Percentiles rank a stretch among this genome's conserved stretches.
These are phyloP conservation scores for Rosa hybrid DNA, from an alignment of 331 rosid species.

Conservation along the genomic window DNA sequence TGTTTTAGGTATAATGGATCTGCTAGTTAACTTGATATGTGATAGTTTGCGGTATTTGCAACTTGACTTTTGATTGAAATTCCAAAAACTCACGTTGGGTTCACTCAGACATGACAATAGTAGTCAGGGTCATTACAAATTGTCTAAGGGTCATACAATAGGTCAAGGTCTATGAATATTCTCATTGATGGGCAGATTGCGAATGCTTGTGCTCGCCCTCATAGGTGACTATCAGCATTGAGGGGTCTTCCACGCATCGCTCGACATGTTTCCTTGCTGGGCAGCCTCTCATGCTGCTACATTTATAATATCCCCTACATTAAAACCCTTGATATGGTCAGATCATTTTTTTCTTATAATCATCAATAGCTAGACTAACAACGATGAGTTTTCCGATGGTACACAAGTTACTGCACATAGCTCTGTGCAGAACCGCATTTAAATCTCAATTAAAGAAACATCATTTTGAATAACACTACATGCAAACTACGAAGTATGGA, in stretches of 20 bases:
- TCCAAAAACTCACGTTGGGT: not conserved
- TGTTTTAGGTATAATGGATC: too few relatives aligned
- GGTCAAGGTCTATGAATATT: not conserved
- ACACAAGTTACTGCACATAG: not conserved
- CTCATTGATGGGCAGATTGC: conserved; percentile 42
- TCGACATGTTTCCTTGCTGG: conserved; percentile 98
- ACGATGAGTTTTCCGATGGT: not conserved
- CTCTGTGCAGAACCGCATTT: not conserved
- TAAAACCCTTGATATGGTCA: too few relatives aligned
- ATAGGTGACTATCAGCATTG: conserved; percentile 90
- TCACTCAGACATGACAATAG: not conserved
- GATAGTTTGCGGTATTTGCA: not conserved
- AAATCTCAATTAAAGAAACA: not conserved
- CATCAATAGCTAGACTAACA: not conserved
- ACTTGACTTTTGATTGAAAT: not conserved
- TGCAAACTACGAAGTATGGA: not conserved
- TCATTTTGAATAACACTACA: not conserved
- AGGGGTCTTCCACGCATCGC: conserved; percentile 85
- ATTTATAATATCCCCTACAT: conserved; percentile 91
- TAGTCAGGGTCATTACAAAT: not conserved
- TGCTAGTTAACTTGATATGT: not conserved
- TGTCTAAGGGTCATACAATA: not conserved
- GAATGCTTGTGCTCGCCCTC: conserved; percentile 94
- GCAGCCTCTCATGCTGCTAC: conserved; percentile 99
- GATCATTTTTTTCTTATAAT: too few relatives aligned